Base-by-base conservation (phyloP, 2,329 filamentous ascomycete genomes). In the Colletotrichum spaethianum region DNA sequence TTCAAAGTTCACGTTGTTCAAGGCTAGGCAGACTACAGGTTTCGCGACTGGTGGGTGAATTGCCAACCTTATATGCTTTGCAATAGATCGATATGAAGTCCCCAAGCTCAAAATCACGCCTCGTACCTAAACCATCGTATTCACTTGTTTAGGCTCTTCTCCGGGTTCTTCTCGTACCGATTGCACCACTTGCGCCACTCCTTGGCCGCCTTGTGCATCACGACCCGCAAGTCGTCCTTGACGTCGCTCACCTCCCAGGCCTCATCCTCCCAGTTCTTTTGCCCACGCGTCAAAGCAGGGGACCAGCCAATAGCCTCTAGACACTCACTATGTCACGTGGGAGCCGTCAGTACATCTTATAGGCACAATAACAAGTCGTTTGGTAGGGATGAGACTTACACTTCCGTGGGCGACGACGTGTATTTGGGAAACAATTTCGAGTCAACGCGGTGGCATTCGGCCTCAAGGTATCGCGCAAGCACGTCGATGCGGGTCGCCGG, bases 101-200 rank as follows among this genome's bases (percentile, higher is more conserved):
- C 46, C 12, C 46, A 14, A 50, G 36, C 36, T 28, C 53, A 4
- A 42, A 20, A 28, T 40, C 26, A 20, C n/a, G 23, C 14, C 5
- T 12, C 60, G 8, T 28, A 23, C 26, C 23, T 20, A 5, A 40
- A 26, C 18, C 26, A 44, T 26, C 31, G 20, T 18, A 33, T 14
- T 59, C 53, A 72, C 65, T 72, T 72, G 23, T 28, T 33, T 57
- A 72, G 12, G 23, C 69, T 72, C 59, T 72, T 72, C 44, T 72
- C 69, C 44, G 69, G 69, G 16, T 69, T 68, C 64, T 69, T 72
- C 52, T 72, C 69, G 23, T 63, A 72, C 31, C 64, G 60, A 0
- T 59, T 68, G 11, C 69, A 72, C 69, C 69, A 72, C 20, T 72
- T 72, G n/a, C 57, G 42, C 69, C 69, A 72, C 69, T 72, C 69